Percentiles rank a stretch among this genome's conserved stretches.
phyloP scores from a whole-genome alignment of 1,284 basidiomycete genomes.

The Flammula alnicola region DNA sequence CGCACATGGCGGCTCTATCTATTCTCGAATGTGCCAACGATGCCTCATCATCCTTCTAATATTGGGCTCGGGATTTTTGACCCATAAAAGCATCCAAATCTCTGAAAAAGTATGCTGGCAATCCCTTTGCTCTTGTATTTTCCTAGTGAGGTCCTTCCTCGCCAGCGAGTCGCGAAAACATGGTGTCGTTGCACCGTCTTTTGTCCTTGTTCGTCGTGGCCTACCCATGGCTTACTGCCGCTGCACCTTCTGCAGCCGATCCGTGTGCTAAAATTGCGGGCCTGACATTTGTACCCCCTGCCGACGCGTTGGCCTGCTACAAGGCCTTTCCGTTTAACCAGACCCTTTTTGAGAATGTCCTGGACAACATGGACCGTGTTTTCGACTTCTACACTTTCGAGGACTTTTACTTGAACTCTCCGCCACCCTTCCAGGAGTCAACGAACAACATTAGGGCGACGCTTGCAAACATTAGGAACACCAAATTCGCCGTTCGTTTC shows the following conservation, averaged over 20 bases:
- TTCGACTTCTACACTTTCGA: slow-evolving; percentile 72
- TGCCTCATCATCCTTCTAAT: not conserved
- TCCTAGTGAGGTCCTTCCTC: too few relatives aligned
- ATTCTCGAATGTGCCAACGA: slow-evolving; percentile 1
- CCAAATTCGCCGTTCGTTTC: slow-evolving; percentile 46
- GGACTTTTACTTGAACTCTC: slow-evolving; percentile 62
- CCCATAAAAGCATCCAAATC: not conserved
- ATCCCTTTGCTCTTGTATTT: not conserved
- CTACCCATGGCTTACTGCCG: slow-evolving; percentile 13
- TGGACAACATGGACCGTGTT: slow-evolving; percentile 55
- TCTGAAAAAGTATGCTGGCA: not conserved
- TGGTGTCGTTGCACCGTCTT: not conserved
- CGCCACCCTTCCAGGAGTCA: slow-evolving; percentile 62
- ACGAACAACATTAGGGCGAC: slow-evolving; percentile 53
- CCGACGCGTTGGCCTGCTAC: slow-evolving; percentile 61
- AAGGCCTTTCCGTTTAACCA: slow-evolving; percentile 69
- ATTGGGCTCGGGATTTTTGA: not conserved
- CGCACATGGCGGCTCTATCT: slow-evolving; percentile 5
- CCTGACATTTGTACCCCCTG: slow-evolving; percentile 50
- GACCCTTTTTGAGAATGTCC: slow-evolving; percentile 62
- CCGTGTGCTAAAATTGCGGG: slow-evolving; percentile 57
- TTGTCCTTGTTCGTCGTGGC: slow-evolving; percentile 10
- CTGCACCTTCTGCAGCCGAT: slow-evolving; percentile 36
- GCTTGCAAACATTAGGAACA: slow-evolving; percentile 51
- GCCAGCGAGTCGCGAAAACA: not conserved